These are phyloP conservation scores for Daedalea quercina DNA, from an alignment of 768 basidiomycete genomes.

Conservation along the genomic window DNA sequence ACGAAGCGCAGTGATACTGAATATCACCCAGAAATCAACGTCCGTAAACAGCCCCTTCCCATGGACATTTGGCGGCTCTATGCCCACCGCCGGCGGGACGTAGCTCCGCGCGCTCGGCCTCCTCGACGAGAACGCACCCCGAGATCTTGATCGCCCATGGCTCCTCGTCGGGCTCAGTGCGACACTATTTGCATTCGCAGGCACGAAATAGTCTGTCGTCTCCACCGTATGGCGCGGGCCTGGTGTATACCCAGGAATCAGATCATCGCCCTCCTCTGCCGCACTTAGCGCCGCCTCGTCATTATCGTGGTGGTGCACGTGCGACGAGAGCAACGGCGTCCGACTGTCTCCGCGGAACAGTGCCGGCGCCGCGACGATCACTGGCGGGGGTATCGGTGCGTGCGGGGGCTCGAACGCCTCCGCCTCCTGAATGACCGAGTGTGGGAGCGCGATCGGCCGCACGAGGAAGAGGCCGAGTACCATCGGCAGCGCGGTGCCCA, in stretches of 20 bases:
- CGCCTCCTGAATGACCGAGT: slow-evolving; percentile 22
- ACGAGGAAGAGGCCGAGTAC: slow-evolving; percentile 70
- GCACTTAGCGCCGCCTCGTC: slow-evolving; percentile 14
- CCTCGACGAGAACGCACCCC: slow-evolving; percentile 10
- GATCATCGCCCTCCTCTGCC: slow-evolving; percentile 15
- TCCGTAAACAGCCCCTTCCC: slow-evolving; percentile 45
- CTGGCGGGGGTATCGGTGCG: slow-evolving; percentile 13
- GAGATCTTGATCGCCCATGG: slow-evolving; percentile 13
- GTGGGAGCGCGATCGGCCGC: slow-evolving; percentile 56
- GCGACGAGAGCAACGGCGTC: slow-evolving; percentile 17
- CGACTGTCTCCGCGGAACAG: slow-evolving; percentile 23
- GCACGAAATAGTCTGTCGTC: slow-evolving; percentile 19
- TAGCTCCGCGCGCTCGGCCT: slow-evolving; percentile 8
- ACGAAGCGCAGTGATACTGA: slow-evolving; percentile 50
- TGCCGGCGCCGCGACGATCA: slow-evolving; percentile 8
- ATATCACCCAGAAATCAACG: slow-evolving; percentile 61
- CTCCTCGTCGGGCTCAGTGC: slow-evolving; percentile 20
- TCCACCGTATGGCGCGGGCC: slow-evolving; percentile 1
- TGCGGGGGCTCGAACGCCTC: slow-evolving; percentile 11
- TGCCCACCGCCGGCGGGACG: not conserved
- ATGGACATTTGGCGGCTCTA: slow-evolving; percentile 38
- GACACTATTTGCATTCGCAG: slow-evolving; percentile 12
- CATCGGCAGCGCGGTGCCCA: slow-evolving; percentile 79
- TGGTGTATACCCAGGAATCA: slow-evolving; percentile 11
- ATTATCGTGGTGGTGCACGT: slow-evolving; percentile 14